These are phyloP conservation scores for Microsporum ferrugineum DNA, from an alignment of 2,329 filamentous ascomycete genomes.

Conservation along the genomic window DNA sequence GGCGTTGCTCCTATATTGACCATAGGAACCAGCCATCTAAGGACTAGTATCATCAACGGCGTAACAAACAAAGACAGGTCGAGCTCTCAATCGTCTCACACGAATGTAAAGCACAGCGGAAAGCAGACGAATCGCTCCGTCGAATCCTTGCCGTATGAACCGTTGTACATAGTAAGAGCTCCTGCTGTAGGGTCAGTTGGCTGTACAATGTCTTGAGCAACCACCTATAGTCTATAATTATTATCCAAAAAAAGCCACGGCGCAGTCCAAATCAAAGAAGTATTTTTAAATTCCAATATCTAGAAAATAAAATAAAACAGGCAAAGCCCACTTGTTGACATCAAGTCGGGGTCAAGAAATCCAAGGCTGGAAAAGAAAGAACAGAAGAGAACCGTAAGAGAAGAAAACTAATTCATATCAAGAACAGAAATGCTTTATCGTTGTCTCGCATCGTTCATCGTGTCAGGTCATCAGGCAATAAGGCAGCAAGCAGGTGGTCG, in stretches of 20 bases:
- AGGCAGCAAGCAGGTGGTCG: not conserved
- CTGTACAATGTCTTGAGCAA: not conserved
- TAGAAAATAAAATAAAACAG: not conserved
- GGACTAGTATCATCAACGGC: not conserved
- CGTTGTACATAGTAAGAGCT: too few relatives aligned
- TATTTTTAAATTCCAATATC: conserved; percentile 1
- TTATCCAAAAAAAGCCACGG: not conserved
- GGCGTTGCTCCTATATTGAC: not conserved
- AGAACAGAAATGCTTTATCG: not conserved
- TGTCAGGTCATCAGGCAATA: conserved; percentile 1
- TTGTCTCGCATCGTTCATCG: conserved; percentile 5
- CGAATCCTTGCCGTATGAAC: too few relatives aligned
- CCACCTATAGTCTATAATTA: not conserved
- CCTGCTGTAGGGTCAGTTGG: not conserved
- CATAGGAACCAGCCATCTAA: not conserved
- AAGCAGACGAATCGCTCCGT: too few relatives aligned
- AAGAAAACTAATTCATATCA: conserved; percentile 2
- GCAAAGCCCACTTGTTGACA: not conserved
- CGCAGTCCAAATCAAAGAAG: not conserved
- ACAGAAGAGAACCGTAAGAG: not conserved
- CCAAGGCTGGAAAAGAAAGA: not conserved
- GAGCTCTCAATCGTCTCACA: too few relatives aligned
- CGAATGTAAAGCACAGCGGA: too few relatives aligned
- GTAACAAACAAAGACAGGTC: too few relatives aligned
- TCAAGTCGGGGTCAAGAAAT: not conserved